These are phyloP conservation scores for Uromyces viciae-fabae DNA, from an alignment of 1,284 basidiomycete genomes.

Conservation along the genomic window DNA sequence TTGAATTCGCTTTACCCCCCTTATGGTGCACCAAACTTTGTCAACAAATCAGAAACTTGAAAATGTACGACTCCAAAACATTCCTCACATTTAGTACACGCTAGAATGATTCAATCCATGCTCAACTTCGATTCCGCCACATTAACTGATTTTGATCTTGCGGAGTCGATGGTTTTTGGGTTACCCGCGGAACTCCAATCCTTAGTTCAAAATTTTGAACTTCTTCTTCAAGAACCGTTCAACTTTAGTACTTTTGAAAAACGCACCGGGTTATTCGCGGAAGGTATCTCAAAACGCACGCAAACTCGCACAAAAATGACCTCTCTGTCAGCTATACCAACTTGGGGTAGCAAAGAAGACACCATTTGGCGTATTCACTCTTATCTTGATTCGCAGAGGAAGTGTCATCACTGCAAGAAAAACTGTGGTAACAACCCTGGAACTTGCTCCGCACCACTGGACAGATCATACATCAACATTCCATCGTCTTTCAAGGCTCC, in stretches of 20 bases:
- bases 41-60: neutral
- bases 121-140: neutral
- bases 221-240: neutral
- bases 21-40: neutral
- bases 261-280: too few species aligned
- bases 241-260: neutral
- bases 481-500: neutral
- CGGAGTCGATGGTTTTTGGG: neutral
- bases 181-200: neutral
- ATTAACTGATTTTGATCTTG: neutral
- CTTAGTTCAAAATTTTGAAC: neutral
- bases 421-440: neutral
- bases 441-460: neutral
- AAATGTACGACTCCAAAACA: neutral
- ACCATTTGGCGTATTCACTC: neutral
- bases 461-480: neutral
- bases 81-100: neutral
- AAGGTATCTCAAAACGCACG: too few species aligned
- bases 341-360: too few species aligned
- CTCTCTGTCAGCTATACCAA: too few species aligned
- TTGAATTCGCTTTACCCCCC: neutral
- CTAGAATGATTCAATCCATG: neutral
- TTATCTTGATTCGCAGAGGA: neutral
- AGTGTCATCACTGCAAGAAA: slow-evolving; percentile 6
- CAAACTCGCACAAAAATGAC: too few species aligned